phyloP scores from a whole-genome alignment of 192 early-diverging fungal species.

The Coemansia sp. region DNA sequence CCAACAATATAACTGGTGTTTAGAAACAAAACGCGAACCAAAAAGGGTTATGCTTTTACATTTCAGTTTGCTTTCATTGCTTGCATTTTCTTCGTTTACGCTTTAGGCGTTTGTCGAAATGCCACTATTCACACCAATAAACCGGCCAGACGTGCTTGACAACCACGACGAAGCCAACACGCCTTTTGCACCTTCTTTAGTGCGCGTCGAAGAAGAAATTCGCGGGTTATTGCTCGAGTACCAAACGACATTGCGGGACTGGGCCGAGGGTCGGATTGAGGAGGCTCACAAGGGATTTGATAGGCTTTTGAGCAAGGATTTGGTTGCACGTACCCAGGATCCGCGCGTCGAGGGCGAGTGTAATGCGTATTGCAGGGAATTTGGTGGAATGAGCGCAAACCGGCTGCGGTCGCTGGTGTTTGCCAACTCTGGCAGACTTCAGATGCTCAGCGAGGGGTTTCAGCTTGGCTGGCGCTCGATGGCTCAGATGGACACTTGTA shows the following conservation, averaged over 20 bases:
- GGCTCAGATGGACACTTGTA: neutral
- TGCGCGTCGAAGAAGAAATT: conserved; percentile 35
- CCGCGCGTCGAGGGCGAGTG: conserved; percentile 34
- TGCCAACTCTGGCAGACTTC: conserved; percentile 13
- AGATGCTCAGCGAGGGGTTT: conserved; percentile 1
- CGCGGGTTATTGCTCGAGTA: conserved; percentile 24
- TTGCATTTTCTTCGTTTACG: neutral
- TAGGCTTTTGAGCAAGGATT: conserved; percentile 3
- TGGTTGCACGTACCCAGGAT: conserved; percentile 18
- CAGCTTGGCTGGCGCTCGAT: neutral
- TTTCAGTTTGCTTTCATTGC: neutral
- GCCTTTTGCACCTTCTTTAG: neutral
- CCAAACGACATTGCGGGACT: conserved; percentile 20
- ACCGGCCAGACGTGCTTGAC: conserved; percentile 9
- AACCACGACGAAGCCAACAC: neutral
- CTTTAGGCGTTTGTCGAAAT: conserved; percentile 7
- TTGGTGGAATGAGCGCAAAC: conserved; percentile 32
- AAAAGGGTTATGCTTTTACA: neutral
- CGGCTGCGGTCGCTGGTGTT: conserved; percentile 30
- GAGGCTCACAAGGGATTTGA: conserved; percentile 21
- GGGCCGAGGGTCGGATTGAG: conserved; percentile 14
- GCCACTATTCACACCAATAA: conserved; percentile 31
- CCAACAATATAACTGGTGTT: neutral
- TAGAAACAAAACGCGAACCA: neutral
- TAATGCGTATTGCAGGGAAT: conserved; percentile 35